phyloP scores from a whole-genome alignment of 2,329 filamentous ascomycete genomes.

The Paracorniculantispora psalliotae region DNA sequence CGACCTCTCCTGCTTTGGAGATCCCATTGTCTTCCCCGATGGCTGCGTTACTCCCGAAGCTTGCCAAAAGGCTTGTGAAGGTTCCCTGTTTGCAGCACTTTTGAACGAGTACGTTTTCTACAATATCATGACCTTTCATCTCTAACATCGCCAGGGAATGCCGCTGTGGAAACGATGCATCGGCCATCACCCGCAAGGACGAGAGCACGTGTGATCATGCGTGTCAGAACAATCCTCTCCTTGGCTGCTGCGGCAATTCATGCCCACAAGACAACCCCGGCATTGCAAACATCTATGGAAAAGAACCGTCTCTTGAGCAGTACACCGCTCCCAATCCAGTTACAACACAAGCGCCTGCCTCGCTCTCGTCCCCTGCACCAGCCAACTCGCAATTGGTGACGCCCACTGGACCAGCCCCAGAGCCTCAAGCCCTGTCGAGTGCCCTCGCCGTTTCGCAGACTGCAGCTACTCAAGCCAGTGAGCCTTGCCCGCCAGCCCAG shows the following conservation, averaged over 20 bases:
- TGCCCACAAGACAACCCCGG: constrained; percentile 23
- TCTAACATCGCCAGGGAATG: constrained; percentile 26
- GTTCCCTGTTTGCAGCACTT: constrained; percentile 25
- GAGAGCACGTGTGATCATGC: constrained; percentile 28
- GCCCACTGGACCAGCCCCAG: constrained; percentile 2
- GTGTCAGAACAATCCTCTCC: constrained; percentile 24
- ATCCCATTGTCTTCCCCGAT: constrained; percentile 21
- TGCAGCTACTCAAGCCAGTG: not conserved
- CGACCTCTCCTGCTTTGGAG: constrained; percentile 23
- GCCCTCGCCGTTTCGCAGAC: constrained; percentile 3
- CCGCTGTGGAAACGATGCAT: constrained; percentile 30
- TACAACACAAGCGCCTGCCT: constrained; percentile 7
- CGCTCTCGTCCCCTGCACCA: constrained; percentile 5
- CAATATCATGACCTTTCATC: rapidly evolving
- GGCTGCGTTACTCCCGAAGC: constrained; percentile 22
- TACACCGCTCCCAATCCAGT: constrained; percentile 8
- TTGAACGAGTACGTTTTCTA: constrained; percentile 25
- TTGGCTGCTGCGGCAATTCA: constrained; percentile 30
- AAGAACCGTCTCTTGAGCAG: constrained; percentile 14
- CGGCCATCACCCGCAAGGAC: constrained; percentile 23
- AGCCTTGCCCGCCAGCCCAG: constrained; percentile 1
- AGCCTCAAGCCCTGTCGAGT: constrained; percentile 3
- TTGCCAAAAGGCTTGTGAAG: constrained; percentile 26
- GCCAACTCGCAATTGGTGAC: constrained; percentile 9
- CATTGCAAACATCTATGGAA: constrained; percentile 29